Conservation (phyloP, 2,329 filamentous ascomycete species). For the Neonectria coccinea region DNA sequence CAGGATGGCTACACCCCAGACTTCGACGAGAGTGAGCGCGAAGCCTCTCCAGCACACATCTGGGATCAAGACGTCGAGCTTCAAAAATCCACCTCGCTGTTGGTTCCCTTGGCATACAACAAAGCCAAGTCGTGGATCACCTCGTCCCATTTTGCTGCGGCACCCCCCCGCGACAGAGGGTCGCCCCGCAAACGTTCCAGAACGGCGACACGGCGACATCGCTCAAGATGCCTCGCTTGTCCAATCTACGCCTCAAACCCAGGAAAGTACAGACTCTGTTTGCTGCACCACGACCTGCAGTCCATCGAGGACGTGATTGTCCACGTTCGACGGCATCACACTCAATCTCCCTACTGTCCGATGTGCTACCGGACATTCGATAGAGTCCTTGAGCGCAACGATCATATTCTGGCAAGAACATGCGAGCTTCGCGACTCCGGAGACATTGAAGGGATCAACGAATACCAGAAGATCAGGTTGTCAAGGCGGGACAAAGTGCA, state of each 20-base stretch:
- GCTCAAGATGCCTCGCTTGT: neutral
- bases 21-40: too few species aligned
- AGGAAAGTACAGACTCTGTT: neutral
- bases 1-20: too few species aligned
- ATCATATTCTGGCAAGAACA: slow-evolving; percentile 1
- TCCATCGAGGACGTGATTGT: neutral
- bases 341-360: neutral
- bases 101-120: neutral
- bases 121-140: neutral
- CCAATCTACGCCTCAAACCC: neutral
- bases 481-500: neutral
- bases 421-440: neutral
- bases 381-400: neutral
- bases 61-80: neutral
- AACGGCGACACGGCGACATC: neutral
- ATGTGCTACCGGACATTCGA: neutral
- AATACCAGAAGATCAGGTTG: neutral
- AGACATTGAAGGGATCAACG: neutral
- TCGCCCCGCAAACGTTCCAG: neutral
- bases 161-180: neutral
- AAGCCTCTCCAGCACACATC: neutral
- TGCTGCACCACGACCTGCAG: neutral
- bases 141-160: neutral
- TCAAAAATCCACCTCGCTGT: neutral
- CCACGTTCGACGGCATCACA: neutral